A percentile compares a stretch with the other conserved stretches of the same genome.
Conservation (phyloP, 352 stramenopile species). For the Aphanomyces astaci region DNA sequence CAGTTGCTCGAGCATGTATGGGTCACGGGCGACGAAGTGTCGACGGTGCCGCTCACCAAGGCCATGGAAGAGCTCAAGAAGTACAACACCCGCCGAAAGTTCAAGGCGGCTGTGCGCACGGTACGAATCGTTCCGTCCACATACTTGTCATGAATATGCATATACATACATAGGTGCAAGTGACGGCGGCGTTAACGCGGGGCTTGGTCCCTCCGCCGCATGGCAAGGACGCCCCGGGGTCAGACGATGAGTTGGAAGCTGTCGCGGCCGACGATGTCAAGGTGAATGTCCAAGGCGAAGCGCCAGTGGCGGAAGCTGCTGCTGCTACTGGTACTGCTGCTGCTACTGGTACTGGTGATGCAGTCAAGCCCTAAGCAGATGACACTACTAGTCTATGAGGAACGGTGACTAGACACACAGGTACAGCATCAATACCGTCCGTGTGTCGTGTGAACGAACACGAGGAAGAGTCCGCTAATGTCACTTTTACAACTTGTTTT, state of each 20-base stretch:
- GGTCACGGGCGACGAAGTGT: conserved; percentile 42
- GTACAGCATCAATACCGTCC: no score
- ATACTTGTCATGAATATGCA: background rate
- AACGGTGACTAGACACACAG: no score
- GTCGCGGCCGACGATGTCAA: conserved; percentile 1
- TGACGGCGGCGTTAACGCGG: conserved; percentile 78
- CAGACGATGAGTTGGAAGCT: background rate
- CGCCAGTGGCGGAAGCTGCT: no score
- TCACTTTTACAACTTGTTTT: no score
- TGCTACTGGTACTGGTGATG: no score
- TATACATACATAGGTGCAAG: conserved; percentile 36
- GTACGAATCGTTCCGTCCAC: conserved; percentile 26
- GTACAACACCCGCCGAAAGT: conserved; percentile 93
- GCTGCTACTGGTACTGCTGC: background rate
- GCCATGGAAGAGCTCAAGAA: conserved; percentile 87
- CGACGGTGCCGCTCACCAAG: conserved; percentile 84
- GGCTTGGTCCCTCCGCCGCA: background rate
- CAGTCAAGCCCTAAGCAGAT: no score
- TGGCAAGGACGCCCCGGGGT: background rate
- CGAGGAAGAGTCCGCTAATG: no score
- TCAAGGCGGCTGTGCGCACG: conserved; percentile 89
- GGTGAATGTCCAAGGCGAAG: background rate
- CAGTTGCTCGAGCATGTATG: conserved; percentile 67
- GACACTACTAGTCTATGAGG: no score
- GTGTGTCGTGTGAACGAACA: no score